Conservation (phyloP, 2,329 filamentous ascomycete genomes). For the Fusarium verticillioides region DNA sequence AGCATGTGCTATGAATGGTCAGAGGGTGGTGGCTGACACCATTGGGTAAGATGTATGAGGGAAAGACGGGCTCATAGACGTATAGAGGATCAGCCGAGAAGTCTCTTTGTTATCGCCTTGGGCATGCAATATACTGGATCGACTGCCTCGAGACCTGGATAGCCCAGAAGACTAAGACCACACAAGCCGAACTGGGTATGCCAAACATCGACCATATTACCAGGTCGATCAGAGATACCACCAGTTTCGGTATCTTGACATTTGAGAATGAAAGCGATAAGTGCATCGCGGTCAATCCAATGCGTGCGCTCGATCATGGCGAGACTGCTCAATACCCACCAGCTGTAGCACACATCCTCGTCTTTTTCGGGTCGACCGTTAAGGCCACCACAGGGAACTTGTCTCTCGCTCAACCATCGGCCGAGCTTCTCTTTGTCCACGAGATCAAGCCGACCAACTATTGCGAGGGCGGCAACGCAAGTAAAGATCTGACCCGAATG, state of each 20-base stretch:
- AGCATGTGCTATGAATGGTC: slow-evolving; percentile 77
- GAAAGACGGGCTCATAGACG: neutral
- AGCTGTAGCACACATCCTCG: slow-evolving; percentile 98
- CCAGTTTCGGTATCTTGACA: slow-evolving; percentile 89
- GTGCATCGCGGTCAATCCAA: slow-evolving; percentile 89
- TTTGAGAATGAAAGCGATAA: slow-evolving; percentile 83
- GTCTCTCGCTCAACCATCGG: slow-evolving; percentile 92
- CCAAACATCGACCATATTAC: slow-evolving; percentile 97
- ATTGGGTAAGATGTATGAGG: neutral
- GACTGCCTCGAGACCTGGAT: slow-evolving; percentile 80
- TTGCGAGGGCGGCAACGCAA: slow-evolving; percentile 86
- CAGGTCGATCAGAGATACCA: slow-evolving; percentile 89
- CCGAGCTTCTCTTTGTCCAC: slow-evolving; percentile 85
- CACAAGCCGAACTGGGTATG: slow-evolving; percentile 92
- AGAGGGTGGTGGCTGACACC: slow-evolving; percentile 57
- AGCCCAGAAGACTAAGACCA: slow-evolving; percentile 84
- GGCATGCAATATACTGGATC: slow-evolving; percentile 92
- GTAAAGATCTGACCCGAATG: slow-evolving; percentile 97
- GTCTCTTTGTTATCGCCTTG: slow-evolving; percentile 69
- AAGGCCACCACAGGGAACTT: slow-evolving; percentile 85
- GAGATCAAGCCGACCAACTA: slow-evolving; percentile 83
- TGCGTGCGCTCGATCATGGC: slow-evolving; percentile 88
- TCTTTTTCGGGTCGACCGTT: slow-evolving; percentile 96
- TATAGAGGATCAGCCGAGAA: slow-evolving; percentile 56
- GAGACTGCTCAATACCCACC: slow-evolving; percentile 96